Conservation (phyloP, 2,329 filamentous ascomycete species). For the Shiraia bambusicola region DNA sequence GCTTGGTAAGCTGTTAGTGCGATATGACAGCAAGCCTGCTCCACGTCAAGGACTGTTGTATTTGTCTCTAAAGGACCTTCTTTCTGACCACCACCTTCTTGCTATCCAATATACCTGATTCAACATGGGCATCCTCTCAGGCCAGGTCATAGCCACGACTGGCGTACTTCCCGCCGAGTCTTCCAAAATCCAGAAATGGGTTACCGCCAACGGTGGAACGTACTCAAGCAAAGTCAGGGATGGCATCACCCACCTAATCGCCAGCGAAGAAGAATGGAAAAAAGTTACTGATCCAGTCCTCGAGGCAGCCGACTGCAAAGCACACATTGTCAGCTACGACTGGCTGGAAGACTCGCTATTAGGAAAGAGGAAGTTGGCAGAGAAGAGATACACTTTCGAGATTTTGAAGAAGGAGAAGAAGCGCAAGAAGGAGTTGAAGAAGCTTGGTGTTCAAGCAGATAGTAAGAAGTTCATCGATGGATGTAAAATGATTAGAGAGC, state of each 20-base stretch:
- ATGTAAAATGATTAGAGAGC: conserved; percentile 30
- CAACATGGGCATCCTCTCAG: conserved; percentile 50
- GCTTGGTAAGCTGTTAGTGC: not conserved
- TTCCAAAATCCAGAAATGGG: conserved; percentile 66
- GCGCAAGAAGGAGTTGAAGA: conserved; percentile 33
- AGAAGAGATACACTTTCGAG: conserved; percentile 41
- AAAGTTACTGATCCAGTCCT: conserved; percentile 42
- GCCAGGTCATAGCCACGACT: conserved; percentile 57
- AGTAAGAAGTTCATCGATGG: conserved; percentile 38
- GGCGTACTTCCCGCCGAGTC: conserved; percentile 56
- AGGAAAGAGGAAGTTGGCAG: conserved; percentile 30
- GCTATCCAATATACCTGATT: not conserved
- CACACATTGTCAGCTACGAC: conserved; percentile 45
- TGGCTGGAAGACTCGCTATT: conserved; percentile 55
- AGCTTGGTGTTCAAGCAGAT: conserved; percentile 26
- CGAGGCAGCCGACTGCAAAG: conserved; percentile 18
- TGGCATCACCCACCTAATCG: conserved; percentile 71
- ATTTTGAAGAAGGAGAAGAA: conserved; percentile 31
- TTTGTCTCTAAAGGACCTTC: not conserved
- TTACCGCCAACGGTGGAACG: conserved; percentile 61
- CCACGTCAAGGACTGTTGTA: not conserved
- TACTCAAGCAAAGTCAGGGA: conserved; percentile 56
- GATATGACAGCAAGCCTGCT: not conserved
- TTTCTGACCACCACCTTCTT: not conserved
- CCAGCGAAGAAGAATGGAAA: conserved; percentile 63